These are phyloP conservation scores for Cicer cuneatum DNA, from an alignment of 306 rosid species.

Conservation along the genomic window DNA sequence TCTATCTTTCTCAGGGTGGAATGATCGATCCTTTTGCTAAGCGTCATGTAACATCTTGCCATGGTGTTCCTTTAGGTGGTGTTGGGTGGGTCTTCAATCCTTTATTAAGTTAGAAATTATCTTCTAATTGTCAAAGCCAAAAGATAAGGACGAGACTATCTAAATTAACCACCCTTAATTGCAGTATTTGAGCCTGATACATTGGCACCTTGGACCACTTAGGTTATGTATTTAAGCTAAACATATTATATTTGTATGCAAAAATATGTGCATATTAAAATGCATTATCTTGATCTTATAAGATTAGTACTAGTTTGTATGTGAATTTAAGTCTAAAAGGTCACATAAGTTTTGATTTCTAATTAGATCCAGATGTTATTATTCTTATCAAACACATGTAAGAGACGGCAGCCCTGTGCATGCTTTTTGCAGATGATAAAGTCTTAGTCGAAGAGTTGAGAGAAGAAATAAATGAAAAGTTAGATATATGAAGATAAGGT, in stretches of 20 bases:
- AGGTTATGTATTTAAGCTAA: background rate
- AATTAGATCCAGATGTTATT: background rate
- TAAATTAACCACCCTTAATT: constrained; percentile 1
- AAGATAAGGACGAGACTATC: constrained; percentile 14
- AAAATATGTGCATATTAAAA: too few relatives aligned
- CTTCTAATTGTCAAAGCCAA: constrained; percentile 32
- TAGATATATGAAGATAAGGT: background rate
- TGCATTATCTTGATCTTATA: background rate
- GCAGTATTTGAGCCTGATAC: constrained; percentile 11
- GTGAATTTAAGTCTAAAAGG: constrained; percentile 7
- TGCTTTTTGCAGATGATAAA: too few relatives aligned
- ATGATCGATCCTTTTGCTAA: constrained; percentile 72
- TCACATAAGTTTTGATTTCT: constrained; percentile 5
- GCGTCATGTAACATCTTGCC: constrained; percentile 63
- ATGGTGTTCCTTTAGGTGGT: constrained; percentile 91
- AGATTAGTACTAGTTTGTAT: constrained; percentile 13
- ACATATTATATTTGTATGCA: background rate
- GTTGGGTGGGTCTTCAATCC: constrained; percentile 68
- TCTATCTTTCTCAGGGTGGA: constrained; percentile 51
- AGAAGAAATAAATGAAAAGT: too few relatives aligned
- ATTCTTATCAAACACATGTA: too few relatives aligned
- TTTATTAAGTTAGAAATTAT: constrained; percentile 16
- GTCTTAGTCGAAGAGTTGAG: too few relatives aligned
- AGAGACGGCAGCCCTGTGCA: too few relatives aligned
- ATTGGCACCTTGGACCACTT: constrained; percentile 15